Evolutionary conservation across 768 basidiomycete species (phyloP).

Genomic region (Boletellus ananas): DNA sequence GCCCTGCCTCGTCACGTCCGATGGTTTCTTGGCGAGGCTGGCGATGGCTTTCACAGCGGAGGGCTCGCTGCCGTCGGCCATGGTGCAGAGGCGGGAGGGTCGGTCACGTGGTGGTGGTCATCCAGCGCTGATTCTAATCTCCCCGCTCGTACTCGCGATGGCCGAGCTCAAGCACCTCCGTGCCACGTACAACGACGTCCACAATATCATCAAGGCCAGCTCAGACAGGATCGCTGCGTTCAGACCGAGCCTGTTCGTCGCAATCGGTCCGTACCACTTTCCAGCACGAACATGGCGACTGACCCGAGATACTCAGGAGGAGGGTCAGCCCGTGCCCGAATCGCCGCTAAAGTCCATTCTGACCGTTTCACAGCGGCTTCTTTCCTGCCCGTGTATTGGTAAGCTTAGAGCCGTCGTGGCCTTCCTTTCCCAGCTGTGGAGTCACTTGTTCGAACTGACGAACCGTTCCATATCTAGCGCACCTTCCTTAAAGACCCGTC

Average conservation of each 20-base stretch:
- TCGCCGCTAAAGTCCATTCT: conserved; percentile 10
- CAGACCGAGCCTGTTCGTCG: conserved; percentile 82
- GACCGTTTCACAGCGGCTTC: conserved; percentile 63
- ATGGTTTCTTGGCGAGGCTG: conserved; percentile 67
- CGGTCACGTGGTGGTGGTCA: conserved; percentile 17
- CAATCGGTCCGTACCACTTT: conserved; percentile 57
- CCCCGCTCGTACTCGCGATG: conserved; percentile 19
- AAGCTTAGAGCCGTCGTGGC: conserved; percentile 12
- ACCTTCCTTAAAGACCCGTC: conserved; percentile 77
- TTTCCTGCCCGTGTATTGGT: conserved; percentile 93
- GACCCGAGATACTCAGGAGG: conserved; percentile 49
- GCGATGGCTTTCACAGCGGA: conserved; percentile 60
- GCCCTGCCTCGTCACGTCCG: conserved; percentile 70
- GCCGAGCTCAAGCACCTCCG: conserved; percentile 55
- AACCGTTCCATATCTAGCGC: conserved; percentile 42
- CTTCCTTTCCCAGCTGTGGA: not conserved
- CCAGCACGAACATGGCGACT: not conserved
- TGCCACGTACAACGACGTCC: conserved; percentile 89
- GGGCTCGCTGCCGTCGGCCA: conserved; percentile 16
- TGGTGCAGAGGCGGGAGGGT: conserved; percentile 2
- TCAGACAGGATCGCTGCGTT: conserved; percentile 74
- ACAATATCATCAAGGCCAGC: conserved; percentile 74
- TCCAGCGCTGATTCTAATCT: not conserved
- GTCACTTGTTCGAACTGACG: not conserved
- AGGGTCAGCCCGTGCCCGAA: conserved; percentile 51